Conservation (phyloP, 345 rosid species). For the Noccaea caerulescens region DNA sequence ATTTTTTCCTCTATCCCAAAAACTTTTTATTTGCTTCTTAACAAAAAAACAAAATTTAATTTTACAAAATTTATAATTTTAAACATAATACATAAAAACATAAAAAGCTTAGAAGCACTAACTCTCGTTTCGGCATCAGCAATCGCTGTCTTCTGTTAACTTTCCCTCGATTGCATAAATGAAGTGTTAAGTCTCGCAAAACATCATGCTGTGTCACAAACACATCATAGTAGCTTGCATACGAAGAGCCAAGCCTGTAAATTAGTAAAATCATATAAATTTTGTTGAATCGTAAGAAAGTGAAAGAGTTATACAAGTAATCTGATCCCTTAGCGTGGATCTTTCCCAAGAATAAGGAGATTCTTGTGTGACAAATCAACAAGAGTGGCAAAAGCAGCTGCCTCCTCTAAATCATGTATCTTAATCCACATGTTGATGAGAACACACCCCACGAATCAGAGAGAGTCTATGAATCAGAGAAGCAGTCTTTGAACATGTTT, state of each 20-base stretch:
- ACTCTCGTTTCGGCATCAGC: constrained; percentile 76
- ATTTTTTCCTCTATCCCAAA: no score
- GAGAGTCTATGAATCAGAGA: no score
- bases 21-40: no score
- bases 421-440: constrained; percentile 91
- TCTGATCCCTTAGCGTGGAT: constrained; percentile 53
- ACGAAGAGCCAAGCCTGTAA: constrained; percentile 69
- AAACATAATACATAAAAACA: no score
- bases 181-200: constrained; percentile 82
- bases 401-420: constrained; percentile 61
- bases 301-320: constrained; percentile 17
- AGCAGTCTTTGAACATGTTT: not conserved
- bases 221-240: constrained; percentile 72
- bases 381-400: constrained; percentile 67
- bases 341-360: constrained; percentile 83
- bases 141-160: constrained; percentile 56
- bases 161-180: constrained; percentile 54
- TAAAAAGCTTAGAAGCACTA: constrained; percentile 60
- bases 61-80: no score
- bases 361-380: constrained; percentile 76
- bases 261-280: constrained; percentile 7
- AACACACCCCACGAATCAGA: constrained; percentile 19
- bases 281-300: not conserved
- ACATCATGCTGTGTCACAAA: constrained; percentile 88
- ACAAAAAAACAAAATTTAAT: no score